Percentiles rank a stretch among this genome's conserved stretches.
Evolutionary conservation across 1,284 basidiomycete genomes (phyloP).

Genomic region (Sporisorium exsertum): DNA sequence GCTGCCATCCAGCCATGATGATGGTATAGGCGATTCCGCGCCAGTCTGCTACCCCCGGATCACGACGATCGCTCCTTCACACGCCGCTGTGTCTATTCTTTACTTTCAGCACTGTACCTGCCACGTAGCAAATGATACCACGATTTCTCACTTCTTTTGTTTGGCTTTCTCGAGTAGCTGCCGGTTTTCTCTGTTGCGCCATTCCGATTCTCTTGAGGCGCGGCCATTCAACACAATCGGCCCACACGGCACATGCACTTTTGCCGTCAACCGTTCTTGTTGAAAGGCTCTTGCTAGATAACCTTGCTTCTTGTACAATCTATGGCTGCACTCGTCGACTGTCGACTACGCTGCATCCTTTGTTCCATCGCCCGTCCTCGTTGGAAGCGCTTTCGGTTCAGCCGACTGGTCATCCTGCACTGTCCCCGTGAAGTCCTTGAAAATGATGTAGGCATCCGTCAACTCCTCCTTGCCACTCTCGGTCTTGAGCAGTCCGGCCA

Average conservation of each 20-base stretch:
- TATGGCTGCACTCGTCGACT: too few relatives aligned
- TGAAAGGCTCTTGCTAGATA: too few relatives aligned
- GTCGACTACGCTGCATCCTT: conserved; percentile 10
- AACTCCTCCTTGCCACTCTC: conserved; percentile 76
- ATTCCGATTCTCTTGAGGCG: too few relatives aligned
- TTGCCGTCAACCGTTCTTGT: too few relatives aligned
- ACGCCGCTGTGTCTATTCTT: conserved; percentile 23
- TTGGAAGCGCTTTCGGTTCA: conserved; percentile 15
- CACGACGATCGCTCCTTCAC: not conserved
- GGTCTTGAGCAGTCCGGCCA: conserved; percentile 81
- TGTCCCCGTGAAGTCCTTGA: conserved; percentile 77
- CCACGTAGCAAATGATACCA: conserved; percentile 36
- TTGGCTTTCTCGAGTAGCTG: not conserved
- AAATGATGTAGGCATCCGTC: conserved; percentile 86
- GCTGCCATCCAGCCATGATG: too few relatives aligned
- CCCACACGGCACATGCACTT: too few relatives aligned
- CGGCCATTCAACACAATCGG: too few relatives aligned
- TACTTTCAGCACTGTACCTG: conserved; percentile 4
- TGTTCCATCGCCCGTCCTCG: conserved; percentile 17
- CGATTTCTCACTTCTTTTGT: not conserved
- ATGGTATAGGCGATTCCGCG: not conserved
- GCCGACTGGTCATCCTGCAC: conserved; percentile 16
- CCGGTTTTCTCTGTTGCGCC: too few relatives aligned
- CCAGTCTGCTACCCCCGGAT: not conserved
- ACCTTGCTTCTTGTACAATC: too few relatives aligned